Base-by-base conservation (phyloP, 2,329 filamentous ascomycete genomes). In the Calonectria multiphialidica region DNA sequence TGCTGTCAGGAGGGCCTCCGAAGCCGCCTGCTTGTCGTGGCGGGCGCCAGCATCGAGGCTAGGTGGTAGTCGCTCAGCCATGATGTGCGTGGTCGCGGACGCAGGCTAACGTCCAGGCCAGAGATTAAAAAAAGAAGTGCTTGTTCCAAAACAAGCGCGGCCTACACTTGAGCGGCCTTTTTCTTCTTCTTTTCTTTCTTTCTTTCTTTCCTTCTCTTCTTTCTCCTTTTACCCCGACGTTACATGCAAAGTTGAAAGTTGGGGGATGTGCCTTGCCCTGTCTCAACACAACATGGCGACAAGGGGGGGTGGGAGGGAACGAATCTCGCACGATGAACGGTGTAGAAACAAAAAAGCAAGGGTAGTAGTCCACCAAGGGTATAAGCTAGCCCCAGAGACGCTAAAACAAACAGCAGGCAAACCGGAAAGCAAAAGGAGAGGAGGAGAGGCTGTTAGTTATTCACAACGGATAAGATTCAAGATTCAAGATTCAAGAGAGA, bases 1-100 rank as follows among this genome's bases (percentile, higher is more conserved):
- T 25, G 80, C 82, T 21, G 77, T 74, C 35, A 81, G 77, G 21
- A 86, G 78, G 15, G 80, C 77, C n/a, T 83, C 80, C 45, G 82
- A 75, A 25, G 77, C 55, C 8, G 79, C 68, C 7, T 77, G 72
- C 18, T 77, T 71, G n/a, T 71, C 62, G 33, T 64, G 61, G n/a
- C 70, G 68, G 59, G 75, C 49, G 42, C 68, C 70, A 33, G 80
- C 79, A 63, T 78, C 73, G 30, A 80, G 76, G 70, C 73, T 74
- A 30, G 79, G 75, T 1, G 70, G 77, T 50, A 63, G 55, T 47
- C 23, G 37, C 16, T 64, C 55, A 21, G 23, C 21, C 69, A 57
- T 68, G 33, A 30, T 62, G 66, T 18, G 6, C 8, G 28, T 30
- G 5, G 28, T 5, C 9, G 18, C 40, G n/a, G 15, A 57, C 35